These are phyloP conservation scores for Plicaturopsis crispa DNA, from an alignment of 768 basidiomycete species.

Conservation along the genomic window DNA sequence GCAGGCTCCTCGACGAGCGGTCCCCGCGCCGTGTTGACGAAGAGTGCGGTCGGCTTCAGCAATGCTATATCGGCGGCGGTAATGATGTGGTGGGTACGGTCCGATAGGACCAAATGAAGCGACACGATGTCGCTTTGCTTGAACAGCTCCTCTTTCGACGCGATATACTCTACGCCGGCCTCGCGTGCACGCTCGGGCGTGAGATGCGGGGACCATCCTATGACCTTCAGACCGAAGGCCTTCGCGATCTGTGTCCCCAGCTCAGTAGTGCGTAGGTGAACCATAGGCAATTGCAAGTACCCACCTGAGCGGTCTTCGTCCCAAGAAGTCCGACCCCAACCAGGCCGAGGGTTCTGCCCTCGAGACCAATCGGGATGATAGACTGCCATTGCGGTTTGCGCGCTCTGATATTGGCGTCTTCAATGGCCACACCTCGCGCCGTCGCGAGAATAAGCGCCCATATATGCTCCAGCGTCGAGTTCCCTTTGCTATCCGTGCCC, in stretches of 20 bases:
- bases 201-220: slow-evolving; percentile 61
- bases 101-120: slow-evolving; percentile 51
- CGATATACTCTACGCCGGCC: slow-evolving; percentile 41
- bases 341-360: slow-evolving; percentile 50
- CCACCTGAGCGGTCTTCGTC: slow-evolving; percentile 38
- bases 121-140: slow-evolving; percentile 50
- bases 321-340: slow-evolving; percentile 59
- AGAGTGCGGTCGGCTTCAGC: slow-evolving; percentile 52
- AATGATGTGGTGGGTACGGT: slow-evolving; percentile 41
- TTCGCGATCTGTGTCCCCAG: slow-evolving; percentile 48
- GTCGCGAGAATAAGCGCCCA: slow-evolving; percentile 56
- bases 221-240: slow-evolving; percentile 50
- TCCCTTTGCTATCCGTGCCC: slow-evolving; percentile 35
- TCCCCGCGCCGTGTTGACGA: slow-evolving; percentile 64
- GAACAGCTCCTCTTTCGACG: slow-evolving; percentile 48
- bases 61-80: slow-evolving; percentile 34
- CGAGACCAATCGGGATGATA: slow-evolving; percentile 38
- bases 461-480: slow-evolving; percentile 54
- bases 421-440: slow-evolving; percentile 38
- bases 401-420: slow-evolving; percentile 39
- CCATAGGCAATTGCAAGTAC: slow-evolving; percentile 5
- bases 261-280: not conserved
- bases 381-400: slow-evolving; percentile 49
- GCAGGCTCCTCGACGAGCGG: slow-evolving; percentile 56
- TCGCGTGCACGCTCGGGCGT: slow-evolving; percentile 45